Conservation (phyloP, 805 yeast genomes). For the Starmerella bombi region DNA sequence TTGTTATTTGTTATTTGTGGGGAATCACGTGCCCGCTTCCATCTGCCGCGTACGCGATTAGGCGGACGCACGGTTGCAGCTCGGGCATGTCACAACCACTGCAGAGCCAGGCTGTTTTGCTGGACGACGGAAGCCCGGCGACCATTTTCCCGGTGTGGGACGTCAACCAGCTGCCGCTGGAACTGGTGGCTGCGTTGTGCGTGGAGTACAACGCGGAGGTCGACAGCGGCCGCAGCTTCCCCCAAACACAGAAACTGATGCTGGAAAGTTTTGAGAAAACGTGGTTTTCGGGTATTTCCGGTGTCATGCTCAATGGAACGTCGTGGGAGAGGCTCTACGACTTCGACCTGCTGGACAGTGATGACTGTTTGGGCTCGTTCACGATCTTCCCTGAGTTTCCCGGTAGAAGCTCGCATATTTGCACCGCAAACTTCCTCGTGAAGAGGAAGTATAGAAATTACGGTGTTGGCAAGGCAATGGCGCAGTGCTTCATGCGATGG, state of each 20-base stretch:
- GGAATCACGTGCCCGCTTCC: background rate
- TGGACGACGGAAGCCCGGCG: constrained; percentile 85
- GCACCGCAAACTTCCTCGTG: constrained; percentile 76
- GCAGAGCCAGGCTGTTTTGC: constrained; percentile 43
- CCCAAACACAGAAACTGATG: constrained; percentile 68
- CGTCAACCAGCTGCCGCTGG: constrained; percentile 58
- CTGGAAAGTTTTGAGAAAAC: constrained; percentile 64
- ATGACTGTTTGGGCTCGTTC: constrained; percentile 81
- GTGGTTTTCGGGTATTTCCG: constrained; percentile 83
- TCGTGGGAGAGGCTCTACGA: constrained; percentile 26
- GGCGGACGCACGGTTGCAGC: no score
- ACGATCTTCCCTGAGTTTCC: constrained; percentile 80
- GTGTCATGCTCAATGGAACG: constrained; percentile 23
- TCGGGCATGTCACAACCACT: constrained; percentile 1
- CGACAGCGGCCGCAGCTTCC: constrained; percentile 74
- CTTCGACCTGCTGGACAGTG: constrained; percentile 59
- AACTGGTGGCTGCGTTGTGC: constrained; percentile 62
- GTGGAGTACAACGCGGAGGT: constrained; percentile 92
- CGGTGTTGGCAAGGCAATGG: constrained; percentile 77
- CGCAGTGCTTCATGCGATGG: constrained; percentile 81
- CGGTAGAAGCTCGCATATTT: constrained; percentile 86
- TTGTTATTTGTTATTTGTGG: no score
- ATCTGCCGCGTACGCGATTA: no score
- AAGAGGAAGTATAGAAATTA: constrained; percentile 86
- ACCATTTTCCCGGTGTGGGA: constrained; percentile 77